These are phyloP conservation scores for Periconia digitata DNA, from an alignment of 2,329 filamentous ascomycete genomes.

Conservation along the genomic window DNA sequence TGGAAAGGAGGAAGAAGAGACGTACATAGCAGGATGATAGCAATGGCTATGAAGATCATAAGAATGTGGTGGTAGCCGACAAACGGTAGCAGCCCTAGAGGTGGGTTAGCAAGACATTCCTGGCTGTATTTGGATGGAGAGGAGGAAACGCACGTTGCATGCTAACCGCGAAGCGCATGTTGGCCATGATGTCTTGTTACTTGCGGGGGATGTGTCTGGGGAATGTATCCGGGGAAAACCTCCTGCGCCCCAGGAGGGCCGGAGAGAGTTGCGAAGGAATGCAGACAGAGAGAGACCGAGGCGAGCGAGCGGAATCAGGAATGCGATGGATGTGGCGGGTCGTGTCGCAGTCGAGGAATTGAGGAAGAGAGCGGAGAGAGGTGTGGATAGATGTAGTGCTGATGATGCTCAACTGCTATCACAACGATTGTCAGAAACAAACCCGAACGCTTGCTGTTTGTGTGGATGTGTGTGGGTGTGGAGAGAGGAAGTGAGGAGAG, in stretches of 20 bases:
- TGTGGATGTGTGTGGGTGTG: background rate
- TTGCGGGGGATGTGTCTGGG: no score
- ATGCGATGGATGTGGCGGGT: background rate
- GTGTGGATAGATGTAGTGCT: no score
- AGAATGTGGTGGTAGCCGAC: slow-evolving; percentile 80
- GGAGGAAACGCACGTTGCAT: slow-evolving; percentile 47
- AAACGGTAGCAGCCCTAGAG: slow-evolving; percentile 59
- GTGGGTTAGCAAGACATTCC: slow-evolving; percentile 25
- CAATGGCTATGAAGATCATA: slow-evolving; percentile 93
- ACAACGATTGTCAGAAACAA: background rate
- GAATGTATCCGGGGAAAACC: slow-evolving; percentile 17
- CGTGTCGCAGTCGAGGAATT: background rate
- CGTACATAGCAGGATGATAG: slow-evolving; percentile 94
- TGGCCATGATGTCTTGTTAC: slow-evolving; percentile 47
- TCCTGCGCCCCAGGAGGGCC: slow-evolving; percentile 47
- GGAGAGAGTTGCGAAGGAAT: slow-evolving; percentile 18
- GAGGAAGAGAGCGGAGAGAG: background rate
- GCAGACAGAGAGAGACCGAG: background rate
- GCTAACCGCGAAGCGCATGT: slow-evolving; percentile 53
- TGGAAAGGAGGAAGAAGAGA: slow-evolving; percentile 19
- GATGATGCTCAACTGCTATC: background rate
- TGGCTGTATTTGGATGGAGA: background rate
- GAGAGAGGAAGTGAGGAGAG: slow-evolving; percentile 1
- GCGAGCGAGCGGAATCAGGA: background rate
- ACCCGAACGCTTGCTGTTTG: background rate